Conservation (phyloP, 805 yeast genomes). For the Spathaspora hagerdaliae region DNA sequence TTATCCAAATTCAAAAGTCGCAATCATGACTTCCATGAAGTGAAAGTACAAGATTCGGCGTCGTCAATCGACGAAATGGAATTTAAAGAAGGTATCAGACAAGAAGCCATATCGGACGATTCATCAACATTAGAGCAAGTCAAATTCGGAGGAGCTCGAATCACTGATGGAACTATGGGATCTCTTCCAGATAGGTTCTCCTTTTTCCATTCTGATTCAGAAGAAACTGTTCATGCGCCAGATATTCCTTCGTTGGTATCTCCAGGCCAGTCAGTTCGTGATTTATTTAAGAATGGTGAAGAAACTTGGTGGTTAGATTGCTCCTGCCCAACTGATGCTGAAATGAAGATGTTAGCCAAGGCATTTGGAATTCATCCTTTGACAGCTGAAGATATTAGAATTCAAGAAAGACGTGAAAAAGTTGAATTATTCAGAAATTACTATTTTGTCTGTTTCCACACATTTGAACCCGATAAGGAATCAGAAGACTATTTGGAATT, state of each 20-base stretch:
- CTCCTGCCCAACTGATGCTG: constrained; percentile 88
- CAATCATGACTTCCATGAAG: background rate
- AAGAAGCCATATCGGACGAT: background rate
- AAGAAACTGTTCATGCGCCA: constrained; percentile 85
- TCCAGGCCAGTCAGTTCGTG: constrained; percentile 61
- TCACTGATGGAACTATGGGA: constrained; percentile 19
- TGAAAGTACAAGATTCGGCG: background rate
- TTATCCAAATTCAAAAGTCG: background rate
- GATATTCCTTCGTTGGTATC: constrained; percentile 74
- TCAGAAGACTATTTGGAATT: constrained; percentile 83
- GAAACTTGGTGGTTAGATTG: constrained; percentile 98
- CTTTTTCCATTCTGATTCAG: constrained; percentile 75
- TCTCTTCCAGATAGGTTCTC: constrained; percentile 71
- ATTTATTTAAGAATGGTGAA: constrained; percentile 66
- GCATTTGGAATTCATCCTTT: constrained; percentile 97
- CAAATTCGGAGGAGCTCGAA: constrained; percentile 35
- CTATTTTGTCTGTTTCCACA: constrained; percentile 95
- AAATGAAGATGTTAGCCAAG: constrained; percentile 86
- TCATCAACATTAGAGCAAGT: constrained; percentile 29
- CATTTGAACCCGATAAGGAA: constrained; percentile 72
- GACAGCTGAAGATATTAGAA: constrained; percentile 94
- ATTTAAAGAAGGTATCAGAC: background rate
- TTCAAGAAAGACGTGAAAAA: constrained; percentile 96
- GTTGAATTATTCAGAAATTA: constrained; percentile 87
- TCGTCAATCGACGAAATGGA: background rate